Evolutionary conservation across 208 protist species (phyloP).

Genomic region (Wallacemonas sp.): DNA sequence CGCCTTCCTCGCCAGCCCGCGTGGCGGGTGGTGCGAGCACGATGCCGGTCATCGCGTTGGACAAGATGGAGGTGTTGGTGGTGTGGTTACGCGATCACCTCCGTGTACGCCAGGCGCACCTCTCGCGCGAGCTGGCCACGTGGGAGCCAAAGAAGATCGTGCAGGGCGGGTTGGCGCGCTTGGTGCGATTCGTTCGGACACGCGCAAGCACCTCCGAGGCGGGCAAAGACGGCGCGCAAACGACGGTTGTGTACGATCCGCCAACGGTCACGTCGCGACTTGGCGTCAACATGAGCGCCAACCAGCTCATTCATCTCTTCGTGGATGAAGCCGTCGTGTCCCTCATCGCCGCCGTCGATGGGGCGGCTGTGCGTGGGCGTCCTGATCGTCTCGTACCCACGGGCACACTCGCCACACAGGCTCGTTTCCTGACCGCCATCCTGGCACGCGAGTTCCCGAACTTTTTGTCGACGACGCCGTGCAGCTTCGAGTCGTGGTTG

Average conservation of each 20-base stretch:
- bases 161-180: conserved; percentile 31
- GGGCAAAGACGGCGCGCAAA: not conserved
- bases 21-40: not conserved
- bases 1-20: conserved; percentile 8
- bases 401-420: conserved; percentile 42
- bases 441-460: conserved; percentile 75
- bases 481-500: conserved; percentile 69
- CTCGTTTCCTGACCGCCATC: conserved; percentile 49
- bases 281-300: conserved; percentile 73
- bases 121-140: conserved; percentile 42
- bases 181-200: conserved; percentile 41
- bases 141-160: conserved; percentile 30
- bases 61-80: conserved; percentile 29
- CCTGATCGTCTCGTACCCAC: conserved; percentile 25
- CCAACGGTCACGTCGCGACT: conserved; percentile 41
- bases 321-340: conserved; percentile 75
- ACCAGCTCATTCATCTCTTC: conserved; percentile 90
- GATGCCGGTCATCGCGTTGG: conserved; percentile 19
- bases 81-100: conserved; percentile 58
- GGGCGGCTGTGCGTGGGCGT: conserved; percentile 10
- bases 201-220: conserved; percentile 8
- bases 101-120: conserved; percentile 33
- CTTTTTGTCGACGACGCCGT: conserved; percentile 54
- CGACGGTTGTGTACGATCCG: conserved; percentile 28
- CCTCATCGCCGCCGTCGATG: conserved; percentile 38